Evolutionary conservation across 2,329 filamentous ascomycete species (phyloP).

Genomic region (Fusarium sp.): DNA sequence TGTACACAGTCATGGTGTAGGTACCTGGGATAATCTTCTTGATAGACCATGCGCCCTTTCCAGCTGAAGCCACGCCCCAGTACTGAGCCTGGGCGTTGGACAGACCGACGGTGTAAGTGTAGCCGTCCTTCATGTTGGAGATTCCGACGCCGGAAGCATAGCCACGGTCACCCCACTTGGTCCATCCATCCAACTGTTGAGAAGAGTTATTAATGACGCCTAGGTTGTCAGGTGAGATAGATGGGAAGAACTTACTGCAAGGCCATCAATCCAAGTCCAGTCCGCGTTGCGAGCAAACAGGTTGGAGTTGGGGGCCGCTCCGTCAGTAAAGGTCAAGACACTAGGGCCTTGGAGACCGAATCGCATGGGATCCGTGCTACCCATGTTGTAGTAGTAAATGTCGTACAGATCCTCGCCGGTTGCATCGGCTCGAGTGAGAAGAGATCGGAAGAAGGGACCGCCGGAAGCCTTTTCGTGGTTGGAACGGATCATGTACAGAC

Average conservation of each 20-base stretch:
- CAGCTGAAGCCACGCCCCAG: slow-evolving; percentile 46
- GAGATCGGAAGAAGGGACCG: slow-evolving; percentile 54
- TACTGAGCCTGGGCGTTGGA: slow-evolving; percentile 52
- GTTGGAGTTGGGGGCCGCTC: slow-evolving; percentile 50
- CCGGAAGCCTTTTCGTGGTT: slow-evolving; percentile 57
- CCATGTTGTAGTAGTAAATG: slow-evolving; percentile 59
- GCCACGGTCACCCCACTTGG: slow-evolving; percentile 45
- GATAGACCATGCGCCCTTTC: slow-evolving; percentile 46
- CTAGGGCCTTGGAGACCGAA: slow-evolving; percentile 57
- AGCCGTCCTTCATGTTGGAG: slow-evolving; percentile 53
- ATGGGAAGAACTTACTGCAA: slow-evolving; percentile 38
- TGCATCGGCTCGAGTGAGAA: slow-evolving; percentile 51
- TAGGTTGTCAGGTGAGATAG: neutral
- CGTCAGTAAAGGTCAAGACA: slow-evolving; percentile 54
- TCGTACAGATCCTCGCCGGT: slow-evolving; percentile 56
- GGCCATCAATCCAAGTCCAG: slow-evolving; percentile 50
- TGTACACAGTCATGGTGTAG: slow-evolving; percentile 50
- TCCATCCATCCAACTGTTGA: slow-evolving; percentile 46
- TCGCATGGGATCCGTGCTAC: slow-evolving; percentile 55
- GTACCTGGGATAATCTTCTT: slow-evolving; percentile 48
- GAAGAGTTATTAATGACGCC: neutral
- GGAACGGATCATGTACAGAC: slow-evolving; percentile 53
- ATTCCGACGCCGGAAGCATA: slow-evolving; percentile 47
- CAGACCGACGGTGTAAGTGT: slow-evolving; percentile 53
- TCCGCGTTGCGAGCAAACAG: slow-evolving; percentile 52